phyloP scores from a whole-genome alignment of 2,329 filamentous ascomycete genomes.

The Sporothrix dimorphospora region DNA sequence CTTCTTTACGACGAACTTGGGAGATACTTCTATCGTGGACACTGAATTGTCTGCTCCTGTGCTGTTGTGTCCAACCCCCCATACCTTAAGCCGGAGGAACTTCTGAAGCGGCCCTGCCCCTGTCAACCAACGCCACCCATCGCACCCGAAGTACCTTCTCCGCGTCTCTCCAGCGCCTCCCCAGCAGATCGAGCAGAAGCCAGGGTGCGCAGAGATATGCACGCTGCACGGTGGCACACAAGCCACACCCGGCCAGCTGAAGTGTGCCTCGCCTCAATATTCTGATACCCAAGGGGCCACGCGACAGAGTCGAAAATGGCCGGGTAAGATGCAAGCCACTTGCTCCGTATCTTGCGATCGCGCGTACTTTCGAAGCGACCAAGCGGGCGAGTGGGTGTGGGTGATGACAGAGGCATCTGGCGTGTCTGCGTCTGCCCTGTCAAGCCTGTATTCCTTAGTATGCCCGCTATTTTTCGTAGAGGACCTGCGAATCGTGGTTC shows the following conservation, averaged over 20 bases:
- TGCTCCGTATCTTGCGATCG: not conserved
- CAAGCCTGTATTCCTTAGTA: no score
- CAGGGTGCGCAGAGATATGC: slow-evolving; percentile 11
- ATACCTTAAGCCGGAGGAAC: not conserved
- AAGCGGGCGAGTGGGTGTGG: slow-evolving; percentile 3
- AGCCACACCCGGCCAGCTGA: not conserved
- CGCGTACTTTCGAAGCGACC: not conserved
- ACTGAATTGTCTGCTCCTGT: no score
- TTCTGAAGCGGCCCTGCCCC: not conserved
- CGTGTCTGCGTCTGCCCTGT: no score
- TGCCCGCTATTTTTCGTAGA: not conserved
- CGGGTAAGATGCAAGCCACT: not conserved
- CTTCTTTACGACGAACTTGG: not conserved
- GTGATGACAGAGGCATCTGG: slow-evolving; percentile 1
- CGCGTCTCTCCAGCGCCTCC: not conserved
- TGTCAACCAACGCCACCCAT: not conserved
- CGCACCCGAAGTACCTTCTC: not conserved
- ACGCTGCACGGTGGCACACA: not conserved
- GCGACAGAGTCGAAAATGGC: not conserved
- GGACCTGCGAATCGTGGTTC: not conserved
- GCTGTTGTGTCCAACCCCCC: no score
- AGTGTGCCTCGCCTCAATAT: not conserved
- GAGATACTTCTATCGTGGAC: no score
- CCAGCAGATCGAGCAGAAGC: slow-evolving; percentile 13
- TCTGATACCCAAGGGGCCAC: not conserved